phyloP scores from a whole-genome alignment of 768 basidiomycete genomes.

The Rhizopogon vinicolor region DNA sequence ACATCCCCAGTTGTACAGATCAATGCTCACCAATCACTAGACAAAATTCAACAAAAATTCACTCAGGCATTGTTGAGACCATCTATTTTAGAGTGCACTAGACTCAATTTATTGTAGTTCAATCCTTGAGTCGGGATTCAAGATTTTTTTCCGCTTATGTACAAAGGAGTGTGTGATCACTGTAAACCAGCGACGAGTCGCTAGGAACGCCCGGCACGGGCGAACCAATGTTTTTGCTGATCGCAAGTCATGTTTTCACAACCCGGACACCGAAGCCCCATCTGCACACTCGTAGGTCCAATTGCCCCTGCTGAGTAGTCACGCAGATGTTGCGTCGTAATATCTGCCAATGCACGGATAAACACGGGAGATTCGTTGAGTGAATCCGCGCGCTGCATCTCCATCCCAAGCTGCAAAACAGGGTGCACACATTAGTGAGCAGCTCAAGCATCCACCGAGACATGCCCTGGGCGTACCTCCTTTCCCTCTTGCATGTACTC shows the following conservation, averaged over 20 bases:
- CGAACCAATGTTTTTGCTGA: constrained; percentile 87
- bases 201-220: constrained; percentile 56
- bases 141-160: no score
- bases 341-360: constrained; percentile 90
- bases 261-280: constrained; percentile 87
- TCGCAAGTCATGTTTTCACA: constrained; percentile 88
- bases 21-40: no score
- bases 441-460: background rate
- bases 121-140: no score
- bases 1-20: no score
- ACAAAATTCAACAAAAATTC: no score
- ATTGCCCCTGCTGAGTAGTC: constrained; percentile 50
- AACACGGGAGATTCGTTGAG: constrained; percentile 96
- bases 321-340: constrained; percentile 74
- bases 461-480: constrained; percentile 53
- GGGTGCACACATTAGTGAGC: constrained; percentile 5
- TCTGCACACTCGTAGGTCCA: constrained; percentile 70
- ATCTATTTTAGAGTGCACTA: no score
- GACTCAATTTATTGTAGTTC: no score
- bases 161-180: no score
- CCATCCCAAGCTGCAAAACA: constrained; percentile 73
- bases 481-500: constrained; percentile 90
- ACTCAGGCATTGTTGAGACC: no score
- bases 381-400: constrained; percentile 84
- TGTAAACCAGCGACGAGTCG: background rate